phyloP scores from a whole-genome alignment of 2,329 filamentous ascomycete species.

The Trichoderma afroharzianum region DNA sequence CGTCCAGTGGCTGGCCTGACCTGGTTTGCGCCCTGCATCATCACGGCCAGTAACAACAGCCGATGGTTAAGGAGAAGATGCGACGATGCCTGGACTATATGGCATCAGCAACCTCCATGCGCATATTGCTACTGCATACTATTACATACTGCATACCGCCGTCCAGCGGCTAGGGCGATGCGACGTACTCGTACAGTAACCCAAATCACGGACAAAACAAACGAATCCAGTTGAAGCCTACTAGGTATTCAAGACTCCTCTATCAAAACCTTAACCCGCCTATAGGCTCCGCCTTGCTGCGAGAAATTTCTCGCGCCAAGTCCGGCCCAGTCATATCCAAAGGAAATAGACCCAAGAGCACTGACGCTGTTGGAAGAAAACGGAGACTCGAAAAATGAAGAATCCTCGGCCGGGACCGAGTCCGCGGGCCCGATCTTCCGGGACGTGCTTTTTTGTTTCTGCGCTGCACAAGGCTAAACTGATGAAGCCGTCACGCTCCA shows the following conservation, averaged over 20 bases:
- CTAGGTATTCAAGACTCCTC: not conserved
- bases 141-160: not conserved
- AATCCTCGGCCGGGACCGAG: constrained; percentile 13
- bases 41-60: constrained; percentile 9
- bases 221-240: not conserved
- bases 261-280: constrained; percentile 1
- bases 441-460: not conserved
- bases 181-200: not conserved
- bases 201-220: not conserved
- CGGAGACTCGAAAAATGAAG: not conserved
- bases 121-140: not conserved
- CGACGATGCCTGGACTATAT: not conserved
- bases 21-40: not conserved
- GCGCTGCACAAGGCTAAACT: not conserved
- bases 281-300: not conserved
- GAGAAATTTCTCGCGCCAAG: constrained; percentile 5
- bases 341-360: not conserved
- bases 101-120: not conserved
- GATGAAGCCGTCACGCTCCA: constrained; percentile 2
- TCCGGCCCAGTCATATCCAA: not conserved
- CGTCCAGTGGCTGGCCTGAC: constrained; percentile 4
- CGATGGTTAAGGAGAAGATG: not conserved
- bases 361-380: not conserved
- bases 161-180: not conserved
- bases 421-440: constrained; percentile 11